Conservation (phyloP, 2,329 filamentous ascomycete genomes). For the Nothophoma quercina region DNA sequence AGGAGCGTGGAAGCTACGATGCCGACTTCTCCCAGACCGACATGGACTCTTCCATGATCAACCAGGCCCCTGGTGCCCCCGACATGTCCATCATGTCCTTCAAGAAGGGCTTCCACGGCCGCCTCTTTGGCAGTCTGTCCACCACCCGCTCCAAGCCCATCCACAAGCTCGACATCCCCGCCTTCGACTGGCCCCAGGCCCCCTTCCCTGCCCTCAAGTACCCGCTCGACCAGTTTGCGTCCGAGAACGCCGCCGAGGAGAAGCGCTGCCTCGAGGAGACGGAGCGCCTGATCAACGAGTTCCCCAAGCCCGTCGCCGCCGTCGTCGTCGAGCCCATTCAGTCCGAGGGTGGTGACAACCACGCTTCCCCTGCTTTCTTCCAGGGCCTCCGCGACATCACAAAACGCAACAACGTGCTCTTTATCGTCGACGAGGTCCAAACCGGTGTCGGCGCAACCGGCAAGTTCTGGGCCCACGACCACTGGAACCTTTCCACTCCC, state of each 20-base stretch:
- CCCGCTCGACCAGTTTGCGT: constrained; percentile 78
- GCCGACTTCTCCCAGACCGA: constrained; percentile 84
- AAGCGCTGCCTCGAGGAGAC: constrained; percentile 82
- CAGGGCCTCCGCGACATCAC: constrained; percentile 81
- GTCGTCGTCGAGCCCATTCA: constrained; percentile 90
- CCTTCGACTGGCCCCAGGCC: constrained; percentile 94
- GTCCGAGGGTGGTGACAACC: constrained; percentile 94
- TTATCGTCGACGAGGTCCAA: constrained; percentile 95
- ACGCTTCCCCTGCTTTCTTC: constrained; percentile 89
- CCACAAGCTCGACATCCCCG: constrained; percentile 93
- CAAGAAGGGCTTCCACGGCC: constrained; percentile 87
- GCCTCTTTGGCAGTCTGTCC: constrained; percentile 84
- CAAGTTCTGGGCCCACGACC: constrained; percentile 96
- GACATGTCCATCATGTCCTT: constrained; percentile 87
- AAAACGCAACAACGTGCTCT: constrained; percentile 75
- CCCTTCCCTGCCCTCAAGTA: constrained; percentile 87
- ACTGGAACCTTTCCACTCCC: constrained; percentile 81
- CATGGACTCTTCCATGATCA: constrained; percentile 77
- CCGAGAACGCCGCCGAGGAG: constrained; percentile 84
- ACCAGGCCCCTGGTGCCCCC: constrained; percentile 79
- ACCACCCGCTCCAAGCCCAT: constrained; percentile 93
- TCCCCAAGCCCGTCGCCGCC: constrained; percentile 80
- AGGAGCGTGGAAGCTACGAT: constrained; percentile 77
- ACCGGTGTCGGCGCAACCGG: constrained; percentile 92
- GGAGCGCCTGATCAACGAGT: constrained; percentile 80